Base-by-base conservation (phyloP, 805 yeast species). In the Candida michaelii region DNA sequence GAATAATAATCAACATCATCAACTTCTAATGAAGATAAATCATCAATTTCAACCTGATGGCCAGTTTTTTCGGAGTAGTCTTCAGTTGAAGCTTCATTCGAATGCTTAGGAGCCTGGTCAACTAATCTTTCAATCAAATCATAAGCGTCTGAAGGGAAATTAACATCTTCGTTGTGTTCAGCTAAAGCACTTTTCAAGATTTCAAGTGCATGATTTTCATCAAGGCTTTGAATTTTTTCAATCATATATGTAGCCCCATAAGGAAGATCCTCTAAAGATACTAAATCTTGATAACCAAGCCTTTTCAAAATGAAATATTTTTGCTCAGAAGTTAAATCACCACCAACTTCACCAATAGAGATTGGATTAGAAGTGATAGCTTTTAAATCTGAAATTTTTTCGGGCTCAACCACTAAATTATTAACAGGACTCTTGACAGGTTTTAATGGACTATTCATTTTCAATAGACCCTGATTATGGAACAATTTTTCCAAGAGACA, bases 121-220 rank as follows among this genome's bases (percentile, higher is more conserved):
- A 53, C 49, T 31, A 53, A 46, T 11, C 45, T 46, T 46, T 56
- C 56, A 30, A 60, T 52, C 16, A 60, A 54, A 2, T 52, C 60
- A 37, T 50, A 56, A 30, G 60, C 71, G 6, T 46, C 48, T 3
- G 55, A 36, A 3, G 66, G 65, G 43, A 65, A 56, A 44, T 69
- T 69, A 27, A 60, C 59, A 44, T 69, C 74, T 11, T 49, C 61
- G 0, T 48, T 42, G 39, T 63, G 68, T 2, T 58, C 62, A 2
- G 43, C 57, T 27, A 65, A 31, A 2, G 62, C 54, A n/a, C 53
- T 57, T 36, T 58, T 54, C 38, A 67, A 57, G 24, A 65, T 56
- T 6, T 43, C 47, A 7, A 66, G 30, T 2, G 69, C 59, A 12
- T 58, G 60, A 2, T 44, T 51, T 5, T 45, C 36, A 3, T 49